These are phyloP conservation scores for Pseudogymnoascus sp. DNA, from an alignment of 2,329 filamentous ascomycete species.

Conservation along the genomic window DNA sequence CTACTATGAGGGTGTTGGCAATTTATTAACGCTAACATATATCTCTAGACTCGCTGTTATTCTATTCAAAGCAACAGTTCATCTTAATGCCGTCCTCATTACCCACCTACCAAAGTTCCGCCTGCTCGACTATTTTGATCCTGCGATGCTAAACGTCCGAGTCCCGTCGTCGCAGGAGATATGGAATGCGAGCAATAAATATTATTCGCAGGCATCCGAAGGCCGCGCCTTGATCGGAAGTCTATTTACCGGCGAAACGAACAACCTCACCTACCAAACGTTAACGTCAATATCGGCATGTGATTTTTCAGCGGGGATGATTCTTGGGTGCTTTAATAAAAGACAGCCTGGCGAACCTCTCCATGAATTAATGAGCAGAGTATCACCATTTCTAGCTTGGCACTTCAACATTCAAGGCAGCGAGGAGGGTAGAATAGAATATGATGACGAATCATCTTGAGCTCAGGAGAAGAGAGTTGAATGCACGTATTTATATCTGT, in stretches of 20 bases:
- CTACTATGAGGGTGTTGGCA: not conserved
- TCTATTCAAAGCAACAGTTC: not conserved
- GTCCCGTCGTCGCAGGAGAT: not conserved
- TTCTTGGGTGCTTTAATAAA: not conserved
- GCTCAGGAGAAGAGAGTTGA: not conserved
- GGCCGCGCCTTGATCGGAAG: not conserved
- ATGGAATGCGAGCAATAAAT: not conserved
- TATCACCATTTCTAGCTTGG: not conserved
- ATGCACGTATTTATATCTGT: not conserved
- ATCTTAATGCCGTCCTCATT: not conserved
- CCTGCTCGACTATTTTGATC: not conserved
- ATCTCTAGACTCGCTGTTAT: not conserved
- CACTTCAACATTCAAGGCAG: not conserved
- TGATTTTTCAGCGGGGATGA: not conserved
- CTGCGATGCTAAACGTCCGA: not conserved
- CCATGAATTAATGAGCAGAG: not conserved
- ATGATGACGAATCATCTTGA: not conserved
- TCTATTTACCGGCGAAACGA: not conserved
- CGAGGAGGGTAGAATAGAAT: not conserved
- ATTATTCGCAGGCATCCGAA: not conserved
- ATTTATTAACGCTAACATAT: not conserved
- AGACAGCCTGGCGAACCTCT: not conserved
- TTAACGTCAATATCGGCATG: not conserved
- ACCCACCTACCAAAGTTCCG: not conserved
- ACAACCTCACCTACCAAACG: not conserved